Evolutionary conservation across 345 rosid genomes (phyloP), one percentile per base, ranked within the genome.

Genomic region (Eucalyptus guilfoylei): DNA sequence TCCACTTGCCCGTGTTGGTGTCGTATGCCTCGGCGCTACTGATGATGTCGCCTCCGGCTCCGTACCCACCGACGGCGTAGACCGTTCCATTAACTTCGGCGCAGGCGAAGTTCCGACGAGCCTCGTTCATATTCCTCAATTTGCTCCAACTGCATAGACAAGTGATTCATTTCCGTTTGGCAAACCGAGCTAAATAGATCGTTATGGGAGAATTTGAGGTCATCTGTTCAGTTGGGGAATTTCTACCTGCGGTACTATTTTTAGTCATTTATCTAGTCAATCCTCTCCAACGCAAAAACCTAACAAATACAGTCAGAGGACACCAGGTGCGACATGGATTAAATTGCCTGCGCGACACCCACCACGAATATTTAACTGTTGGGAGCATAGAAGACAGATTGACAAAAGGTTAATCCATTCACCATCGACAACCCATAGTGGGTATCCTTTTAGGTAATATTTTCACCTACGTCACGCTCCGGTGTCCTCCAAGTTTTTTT

Each of bases 41-140:
- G 90, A 97, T 96, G 89, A 96, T 91, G 88, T 95, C 93, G 4
- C 97, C 96, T n/a, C 94, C 97, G 28, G 86, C 80, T 11, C 99
- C 97, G 23, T 91, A 91, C 86, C 99, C 99, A 72, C 99, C 99
- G 49, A 93, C 99, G 3, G 93, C 97, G 85, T 98, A 98, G 89
- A 98, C 93, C 92, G 91, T 94, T 87, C 98, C 98, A 69, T 95
- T 93, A 86, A 97, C 97, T 90, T 95, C 99, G 6, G 98, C 94
- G n/a, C 98, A 98, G 58, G 99, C 99, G 91, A 93, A 98, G 91
- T 95, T 96, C 90, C 93, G 95, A 52, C 99, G 99, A 44, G 97
- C 96, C 60, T 91, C 93, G 54, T 96, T 96, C 96, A 96, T 89
- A 87, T 92, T 92, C 83, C 96, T 94, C 83, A 96, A 91, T 93